phyloP scores from a whole-genome alignment of 2,329 filamentous ascomycete species.

The Neoscytalidium dimidiatum region DNA sequence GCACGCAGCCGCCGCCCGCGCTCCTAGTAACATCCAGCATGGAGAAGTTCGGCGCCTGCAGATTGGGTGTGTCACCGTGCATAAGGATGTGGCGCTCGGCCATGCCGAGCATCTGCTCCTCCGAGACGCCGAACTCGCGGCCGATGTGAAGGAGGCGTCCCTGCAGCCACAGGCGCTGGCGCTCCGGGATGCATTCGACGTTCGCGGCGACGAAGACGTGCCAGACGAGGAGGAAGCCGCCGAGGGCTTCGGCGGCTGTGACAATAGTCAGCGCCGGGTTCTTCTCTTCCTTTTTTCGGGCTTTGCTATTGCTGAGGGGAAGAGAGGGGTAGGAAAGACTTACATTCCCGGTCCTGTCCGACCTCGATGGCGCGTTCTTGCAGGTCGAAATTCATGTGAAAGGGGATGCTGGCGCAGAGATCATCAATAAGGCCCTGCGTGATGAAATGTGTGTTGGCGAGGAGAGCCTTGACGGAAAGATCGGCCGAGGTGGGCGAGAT shows the following conservation, averaged over 20 bases:
- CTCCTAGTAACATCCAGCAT: background rate
- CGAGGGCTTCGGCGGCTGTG: conserved; percentile 40
- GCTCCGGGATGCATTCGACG: conserved; percentile 36
- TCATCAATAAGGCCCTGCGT: conserved; percentile 43
- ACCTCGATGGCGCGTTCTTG: conserved; percentile 29
- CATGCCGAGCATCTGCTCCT: conserved; percentile 23
- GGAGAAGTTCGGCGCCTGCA: background rate
- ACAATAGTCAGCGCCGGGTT: conserved; percentile 16
- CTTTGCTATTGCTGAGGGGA: too few species aligned
- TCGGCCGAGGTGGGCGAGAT: conserved; percentile 36
- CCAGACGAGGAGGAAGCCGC: conserved; percentile 44
- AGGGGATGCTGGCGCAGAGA: conserved; percentile 41
- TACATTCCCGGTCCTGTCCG: conserved; percentile 38
- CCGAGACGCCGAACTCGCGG: conserved; percentile 34
- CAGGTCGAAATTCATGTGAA: conserved; percentile 40
- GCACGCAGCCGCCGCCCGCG: background rate
- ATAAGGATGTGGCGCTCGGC: background rate
- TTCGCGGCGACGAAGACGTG: conserved; percentile 42
- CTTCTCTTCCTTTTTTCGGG: too few species aligned
- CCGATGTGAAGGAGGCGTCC: conserved; percentile 40
- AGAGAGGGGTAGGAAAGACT: conserved; percentile 5
- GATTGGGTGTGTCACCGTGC: conserved; percentile 4
- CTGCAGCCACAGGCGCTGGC: conserved; percentile 39
- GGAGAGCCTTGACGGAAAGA: conserved; percentile 33
- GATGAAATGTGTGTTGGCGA: conserved; percentile 28